Evolutionary conservation across 73 alveolate genomes (phyloP).

Genomic region (Paramecium pentaurelia): DNA sequence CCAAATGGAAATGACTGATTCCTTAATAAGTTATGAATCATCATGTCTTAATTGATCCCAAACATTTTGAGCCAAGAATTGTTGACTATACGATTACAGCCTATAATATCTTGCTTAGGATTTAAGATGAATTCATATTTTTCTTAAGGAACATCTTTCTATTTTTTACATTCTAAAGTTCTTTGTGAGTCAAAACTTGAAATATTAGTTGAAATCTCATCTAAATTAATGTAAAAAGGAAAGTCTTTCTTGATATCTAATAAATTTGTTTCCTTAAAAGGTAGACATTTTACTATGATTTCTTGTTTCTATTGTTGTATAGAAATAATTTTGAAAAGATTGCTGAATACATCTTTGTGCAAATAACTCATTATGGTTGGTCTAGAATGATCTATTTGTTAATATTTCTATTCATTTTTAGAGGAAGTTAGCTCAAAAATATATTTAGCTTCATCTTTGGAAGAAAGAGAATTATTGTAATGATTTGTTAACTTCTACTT

Average conservation of each 20-base stretch:
- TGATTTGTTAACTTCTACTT: background rate
- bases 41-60: background rate
- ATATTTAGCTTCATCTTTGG: background rate
- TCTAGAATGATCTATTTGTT: background rate
- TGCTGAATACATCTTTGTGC: background rate
- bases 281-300: background rate
- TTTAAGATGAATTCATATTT: background rate
- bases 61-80: background rate
- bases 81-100: background rate
- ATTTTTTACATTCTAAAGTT: background rate
- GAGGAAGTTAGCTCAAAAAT: background rate
- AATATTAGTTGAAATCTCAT: background rate
- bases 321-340: background rate
- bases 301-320: background rate
- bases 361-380: background rate
- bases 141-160: background rate
- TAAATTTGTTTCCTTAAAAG: background rate
- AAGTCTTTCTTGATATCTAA: background rate
- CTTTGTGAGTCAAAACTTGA: background rate
- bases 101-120: background rate
- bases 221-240: background rate
- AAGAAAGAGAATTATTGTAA: background rate
- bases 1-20: background rate
- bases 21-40: background rate
- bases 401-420: background rate